A percentile compares a stretch with the other conserved stretches of the same genome.
Conservation (phyloP, 192 early-diverging fungal species). For the Podila clonocystis region DNA sequence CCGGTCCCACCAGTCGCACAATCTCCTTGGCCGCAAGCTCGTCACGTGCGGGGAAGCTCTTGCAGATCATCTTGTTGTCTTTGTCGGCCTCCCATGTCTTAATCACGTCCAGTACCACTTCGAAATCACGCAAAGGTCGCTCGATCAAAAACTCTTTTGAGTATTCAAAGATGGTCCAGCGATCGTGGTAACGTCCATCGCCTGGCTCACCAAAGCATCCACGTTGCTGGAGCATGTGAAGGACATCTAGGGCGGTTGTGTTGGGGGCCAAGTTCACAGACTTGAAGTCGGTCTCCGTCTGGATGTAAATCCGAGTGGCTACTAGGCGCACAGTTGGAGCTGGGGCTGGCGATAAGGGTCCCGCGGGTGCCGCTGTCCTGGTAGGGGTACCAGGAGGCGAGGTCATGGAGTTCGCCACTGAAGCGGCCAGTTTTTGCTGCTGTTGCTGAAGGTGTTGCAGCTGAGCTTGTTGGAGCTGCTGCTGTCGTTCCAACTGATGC, state of each 20-base stretch:
- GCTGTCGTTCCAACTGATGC: conserved; percentile 1
- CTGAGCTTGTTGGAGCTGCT: background rate
- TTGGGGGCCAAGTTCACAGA: conserved; percentile 80
- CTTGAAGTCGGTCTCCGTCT: conserved; percentile 79
- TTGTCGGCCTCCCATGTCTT: conserved; percentile 84
- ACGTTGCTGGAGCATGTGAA: conserved; percentile 74
- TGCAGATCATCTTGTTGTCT: conserved; percentile 81
- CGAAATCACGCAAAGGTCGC: conserved; percentile 92
- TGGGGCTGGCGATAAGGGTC: conserved; percentile 9
- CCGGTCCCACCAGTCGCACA: conserved; percentile 39
- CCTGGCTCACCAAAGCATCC: conserved; percentile 53
- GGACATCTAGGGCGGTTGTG: conserved; percentile 76
- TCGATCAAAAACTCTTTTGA: conserved; percentile 81
- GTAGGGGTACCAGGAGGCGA: conserved; percentile 32
- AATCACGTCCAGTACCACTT: conserved; percentile 83
- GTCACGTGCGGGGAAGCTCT: conserved; percentile 71
- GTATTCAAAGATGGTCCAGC: conserved; percentile 94
- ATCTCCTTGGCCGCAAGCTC: conserved; percentile 69
- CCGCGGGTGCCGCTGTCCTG: conserved; percentile 3
- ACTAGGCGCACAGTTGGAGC: conserved; percentile 53
- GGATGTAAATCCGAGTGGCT: conserved; percentile 90
- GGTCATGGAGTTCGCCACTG: background rate
- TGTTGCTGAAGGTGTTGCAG: background rate
- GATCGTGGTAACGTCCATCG: conserved; percentile 62
- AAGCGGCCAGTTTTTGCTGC: conserved; percentile 6